Evolutionary conservation across 352 stramenopile species (phyloP), one percentile per base, ranked within the genome.

Genomic region (Thalassiosira exigua): DNA sequence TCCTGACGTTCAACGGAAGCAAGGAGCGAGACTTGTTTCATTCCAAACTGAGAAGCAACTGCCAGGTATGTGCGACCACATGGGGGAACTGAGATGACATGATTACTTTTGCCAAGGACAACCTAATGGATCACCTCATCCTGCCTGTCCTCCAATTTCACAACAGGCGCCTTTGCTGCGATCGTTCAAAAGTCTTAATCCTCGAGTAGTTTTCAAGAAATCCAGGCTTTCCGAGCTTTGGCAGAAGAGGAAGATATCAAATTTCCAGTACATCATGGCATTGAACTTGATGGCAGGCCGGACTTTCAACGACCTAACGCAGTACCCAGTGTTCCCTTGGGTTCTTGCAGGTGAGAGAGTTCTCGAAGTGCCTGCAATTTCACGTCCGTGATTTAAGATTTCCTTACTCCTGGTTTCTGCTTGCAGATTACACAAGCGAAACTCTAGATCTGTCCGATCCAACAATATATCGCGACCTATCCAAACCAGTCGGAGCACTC

Each of bases 341-440:
- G 11, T 33, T 60, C 17, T 27, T 60, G 11, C n/a, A 14, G 4
- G 14, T 53, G n/a, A 5, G 3, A 57, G 19, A n/a, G 5, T 5
- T n/a, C 2, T 57, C 19, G 7, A 22, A 12, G 21, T 57, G 17
- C 58, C 32, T 39, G 54, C 41, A 3, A 9, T 32, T 30, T 12
- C 14, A 21, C 12, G n/a, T 36, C 41, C 2, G 22, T 22, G 0
- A 57, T 68, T 9, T 27, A n/a, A n/a, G n/a, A n/a, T 26, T 21
- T 39, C 96, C 98, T 75, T 99, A 99, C 84, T 97, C 98, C 17
- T 96, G 99, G 5, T 99, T 99, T 72, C 98, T 97, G 14, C 75
- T 99, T 11, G 80, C 91, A 12, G 98, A 99, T 87, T 99, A 99
- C 82, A 94, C 90, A 3, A 97, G 93, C 27, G 78, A 95, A 24